Evolutionary conservation across 179 eudicot species (phyloP).

Genomic region (Heliamphora pulchella): DNA sequence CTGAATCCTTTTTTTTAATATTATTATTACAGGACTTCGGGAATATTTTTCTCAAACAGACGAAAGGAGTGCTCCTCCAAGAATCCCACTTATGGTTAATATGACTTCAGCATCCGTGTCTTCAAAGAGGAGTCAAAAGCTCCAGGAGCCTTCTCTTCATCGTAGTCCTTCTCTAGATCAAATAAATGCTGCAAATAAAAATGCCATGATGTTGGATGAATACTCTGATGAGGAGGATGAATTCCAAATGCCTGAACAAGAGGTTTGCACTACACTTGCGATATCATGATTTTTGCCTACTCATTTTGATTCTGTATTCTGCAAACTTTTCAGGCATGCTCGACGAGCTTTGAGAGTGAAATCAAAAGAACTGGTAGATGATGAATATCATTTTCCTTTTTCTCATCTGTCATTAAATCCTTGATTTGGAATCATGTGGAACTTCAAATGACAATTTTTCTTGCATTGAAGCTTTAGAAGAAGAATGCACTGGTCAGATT

Average conservation of each 20-base stretch:
- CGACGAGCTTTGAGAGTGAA: slow-evolving; percentile 49
- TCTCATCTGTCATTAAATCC: background rate
- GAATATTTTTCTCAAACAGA: slow-evolving; percentile 94
- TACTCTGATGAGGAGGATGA: slow-evolving; percentile 97
- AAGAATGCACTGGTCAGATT: slow-evolving; percentile 56
- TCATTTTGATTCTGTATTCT: slow-evolving; percentile 12
- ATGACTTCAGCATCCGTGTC: slow-evolving; percentile 75
- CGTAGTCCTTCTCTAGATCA: slow-evolving; percentile 46
- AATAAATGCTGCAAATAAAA: slow-evolving; percentile 53
- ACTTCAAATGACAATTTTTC: slow-evolving; percentile 19
- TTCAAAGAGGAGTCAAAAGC: slow-evolving; percentile 55
- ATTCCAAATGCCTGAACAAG: slow-evolving; percentile 68
- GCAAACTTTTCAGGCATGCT: slow-evolving; percentile 41
- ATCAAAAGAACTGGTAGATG: slow-evolving; percentile 52
- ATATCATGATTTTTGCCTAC: slow-evolving; percentile 1
- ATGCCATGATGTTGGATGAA: slow-evolving; percentile 76
- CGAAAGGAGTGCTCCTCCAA: slow-evolving; percentile 69
- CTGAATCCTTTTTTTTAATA: slow-evolving; percentile 6
- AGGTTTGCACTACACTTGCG: slow-evolving; percentile 37
- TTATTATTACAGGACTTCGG: slow-evolving; percentile 57
- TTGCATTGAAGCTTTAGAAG: slow-evolving; percentile 49
- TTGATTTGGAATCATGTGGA: slow-evolving; percentile 8
- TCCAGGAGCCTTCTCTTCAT: slow-evolving; percentile 33
- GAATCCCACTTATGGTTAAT: slow-evolving; percentile 96
- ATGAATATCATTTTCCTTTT: slow-evolving; percentile 4